Percentiles rank a stretch among this genome's conserved stretches.
These are phyloP conservation scores for Apiotrichum porosum DNA, from an alignment of 1,284 basidiomycete genomes.

Conservation along the genomic window DNA sequence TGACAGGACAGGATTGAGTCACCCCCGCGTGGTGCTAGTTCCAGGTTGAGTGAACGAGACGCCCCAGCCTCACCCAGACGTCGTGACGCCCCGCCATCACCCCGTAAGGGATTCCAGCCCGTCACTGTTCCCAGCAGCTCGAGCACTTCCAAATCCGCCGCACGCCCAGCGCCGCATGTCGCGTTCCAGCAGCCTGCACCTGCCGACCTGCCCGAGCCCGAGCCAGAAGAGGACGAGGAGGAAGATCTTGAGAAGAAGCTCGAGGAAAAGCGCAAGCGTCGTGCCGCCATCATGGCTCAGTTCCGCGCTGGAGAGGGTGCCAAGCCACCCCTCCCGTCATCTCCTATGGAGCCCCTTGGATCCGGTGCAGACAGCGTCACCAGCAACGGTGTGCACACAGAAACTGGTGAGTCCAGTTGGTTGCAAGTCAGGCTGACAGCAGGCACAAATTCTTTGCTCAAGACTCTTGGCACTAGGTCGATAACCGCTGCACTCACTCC, in stretches of 20 bases:
- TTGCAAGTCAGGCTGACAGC: neutral
- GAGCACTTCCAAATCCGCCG: constrained; percentile 60
- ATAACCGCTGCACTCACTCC: constrained; percentile 24
- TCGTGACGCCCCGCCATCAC: constrained; percentile 41
- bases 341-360: neutral
- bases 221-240: constrained; percentile 57
- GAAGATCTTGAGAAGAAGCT: constrained; percentile 66
- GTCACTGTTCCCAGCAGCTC: constrained; percentile 49
- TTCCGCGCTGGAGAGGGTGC: constrained; percentile 48
- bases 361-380: constrained; percentile 36
- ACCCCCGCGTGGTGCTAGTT: neutral
- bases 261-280: constrained; percentile 70
- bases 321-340: constrained; percentile 6
- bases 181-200: constrained; percentile 11
- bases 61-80: constrained; percentile 44
- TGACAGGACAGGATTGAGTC: constrained; percentile 7
- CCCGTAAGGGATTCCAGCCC: constrained; percentile 28
- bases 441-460: constrained; percentile 37
- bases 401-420: constrained; percentile 24
- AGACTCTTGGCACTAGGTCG: constrained; percentile 29
- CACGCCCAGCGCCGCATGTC: constrained; percentile 1
- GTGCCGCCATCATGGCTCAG: constrained; percentile 80
- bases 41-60: neutral
- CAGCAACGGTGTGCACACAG: constrained; percentile 30
- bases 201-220: constrained; percentile 41